A percentile compares a stretch with the other conserved stretches of the same genome.
Conservation (phyloP, 1,139 yeast genomes). For the Yamadazyma diddensiae region DNA sequence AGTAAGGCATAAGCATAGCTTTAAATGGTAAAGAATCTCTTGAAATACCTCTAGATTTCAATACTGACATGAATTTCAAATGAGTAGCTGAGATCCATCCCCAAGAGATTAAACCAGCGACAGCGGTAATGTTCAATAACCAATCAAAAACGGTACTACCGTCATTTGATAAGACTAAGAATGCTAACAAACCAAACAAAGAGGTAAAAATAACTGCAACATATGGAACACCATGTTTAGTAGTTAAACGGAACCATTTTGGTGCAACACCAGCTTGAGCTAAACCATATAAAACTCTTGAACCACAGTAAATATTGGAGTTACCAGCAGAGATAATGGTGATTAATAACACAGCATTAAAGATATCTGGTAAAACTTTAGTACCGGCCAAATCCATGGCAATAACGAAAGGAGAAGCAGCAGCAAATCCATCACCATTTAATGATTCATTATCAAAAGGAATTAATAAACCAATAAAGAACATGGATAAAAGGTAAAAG, state of each 20-base stretch:
- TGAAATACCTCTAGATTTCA: conserved; percentile 56
- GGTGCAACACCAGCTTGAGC: conserved; percentile 66
- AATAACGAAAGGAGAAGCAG: conserved; percentile 52
- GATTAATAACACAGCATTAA: conserved; percentile 69
- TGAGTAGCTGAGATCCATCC: conserved; percentile 64
- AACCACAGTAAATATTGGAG: conserved; percentile 77
- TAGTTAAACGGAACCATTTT: conserved; percentile 47
- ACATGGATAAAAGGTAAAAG: conserved; percentile 75
- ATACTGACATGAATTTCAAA: conserved; percentile 62
- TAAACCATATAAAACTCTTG: conserved; percentile 67
- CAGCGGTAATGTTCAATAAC: conserved; percentile 78
- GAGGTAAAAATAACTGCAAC: conserved; percentile 58
- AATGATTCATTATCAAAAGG: conserved; percentile 67
- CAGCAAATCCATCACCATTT: conserved; percentile 27
- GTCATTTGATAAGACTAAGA: conserved; percentile 58
- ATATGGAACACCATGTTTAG: conserved; percentile 66
- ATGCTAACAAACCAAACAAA: conserved; percentile 62
- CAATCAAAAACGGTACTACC: conserved; percentile 77
- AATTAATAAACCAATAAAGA: conserved; percentile 79
- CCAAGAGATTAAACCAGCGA: conserved; percentile 76
- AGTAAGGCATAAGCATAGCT: conserved; percentile 63
- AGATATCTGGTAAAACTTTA: conserved; percentile 61
- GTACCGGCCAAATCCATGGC: conserved; percentile 71
- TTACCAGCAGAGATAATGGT: conserved; percentile 79
- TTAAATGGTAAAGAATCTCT: conserved; percentile 68